A percentile compares a stretch with the other conserved stretches of the same genome.
Conservation (phyloP, 441 rosid genomes). For the Euphorbia schlechtendalii region DNA sequence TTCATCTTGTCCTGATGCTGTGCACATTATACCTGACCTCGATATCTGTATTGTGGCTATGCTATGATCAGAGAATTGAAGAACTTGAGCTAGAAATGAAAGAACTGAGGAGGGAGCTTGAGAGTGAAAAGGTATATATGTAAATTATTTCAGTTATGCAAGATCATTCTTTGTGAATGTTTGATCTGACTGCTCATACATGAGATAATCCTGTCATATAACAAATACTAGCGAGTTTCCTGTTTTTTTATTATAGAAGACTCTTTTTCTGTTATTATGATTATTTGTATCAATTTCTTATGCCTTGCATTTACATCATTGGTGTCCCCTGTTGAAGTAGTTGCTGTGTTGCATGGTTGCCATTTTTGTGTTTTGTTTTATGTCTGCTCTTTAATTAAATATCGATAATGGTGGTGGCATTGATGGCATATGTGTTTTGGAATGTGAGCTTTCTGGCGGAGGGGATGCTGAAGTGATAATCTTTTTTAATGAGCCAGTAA, state of each 20-base stretch:
- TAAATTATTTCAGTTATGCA: slow-evolving; percentile 16
- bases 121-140: slow-evolving; percentile 73
- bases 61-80: slow-evolving; percentile 56
- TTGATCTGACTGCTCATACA: not conserved
- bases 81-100: slow-evolving; percentile 67
- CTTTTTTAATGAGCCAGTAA: not conserved
- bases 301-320: not conserved
- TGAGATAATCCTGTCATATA: not conserved
- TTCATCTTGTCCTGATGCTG: not conserved
- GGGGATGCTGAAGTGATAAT: not conserved
- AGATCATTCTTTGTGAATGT: not conserved
- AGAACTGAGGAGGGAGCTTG: slow-evolving; percentile 59
- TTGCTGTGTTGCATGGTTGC: too few species aligned
- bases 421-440: not conserved
- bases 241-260: not conserved
- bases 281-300: not conserved
- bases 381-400: not conserved
- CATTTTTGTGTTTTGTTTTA: not conserved
- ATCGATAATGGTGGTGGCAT: not conserved
- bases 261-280: not conserved
- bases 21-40: slow-evolving; percentile 5
- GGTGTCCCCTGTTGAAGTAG: not conserved
- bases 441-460: too few species aligned
- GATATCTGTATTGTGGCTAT: slow-evolving; percentile 16
- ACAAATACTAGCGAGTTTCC: not conserved